Evolutionary conservation across 1,284 basidiomycete species (phyloP), one percentile per base, ranked within the genome.

Genomic region (Malassezia globosa): DNA sequence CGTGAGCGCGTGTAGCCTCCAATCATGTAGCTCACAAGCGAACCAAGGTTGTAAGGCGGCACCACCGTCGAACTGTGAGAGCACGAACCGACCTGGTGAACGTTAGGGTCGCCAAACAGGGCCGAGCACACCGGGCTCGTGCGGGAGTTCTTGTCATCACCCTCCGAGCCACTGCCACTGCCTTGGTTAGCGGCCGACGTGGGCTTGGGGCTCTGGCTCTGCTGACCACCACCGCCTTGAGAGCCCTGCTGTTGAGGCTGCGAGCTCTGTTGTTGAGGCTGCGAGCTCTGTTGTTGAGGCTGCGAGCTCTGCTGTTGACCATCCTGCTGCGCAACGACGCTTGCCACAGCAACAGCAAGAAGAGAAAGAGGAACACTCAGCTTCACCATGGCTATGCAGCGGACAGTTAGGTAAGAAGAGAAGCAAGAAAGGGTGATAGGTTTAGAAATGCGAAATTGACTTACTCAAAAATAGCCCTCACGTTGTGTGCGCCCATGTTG

Each of bases 31-130:
- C 48, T 52, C 42, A 61, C 54, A 33, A 64, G 48, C 46, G 61
- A 64, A 39, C 40, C 49, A 42, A 64, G 58, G 59, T 64, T 43
- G 61, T 61, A 64, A 8, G 61, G 48, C 23, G 61, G 61, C 23
- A 54, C 55, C 22, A 47, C 39, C 44, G 61, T 64, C 48, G 58
- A 57, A 52, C 54, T 60, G 48, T 58, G 57, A 39, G 54, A 48
- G 61, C 61, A 64, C 2, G 11, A 11, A 46, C 50, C 54, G 22
- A 23, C 18, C 13, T 48, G 46, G 22, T 50, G 45, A 21, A 37
- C 46, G 22, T 50, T 49, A 24, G 54, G 52, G 43, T 58, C 48
- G 34, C 54, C 56, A 41, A 51, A 58, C 24, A 64, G 58, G 21
- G 50, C 56, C 40, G 55, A 55, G 60, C 61, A 64, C 34, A 60